Base-by-base conservation (phyloP, 2,329 filamentous ascomycete genomes). In the Atkinsonella texensis region DNA sequence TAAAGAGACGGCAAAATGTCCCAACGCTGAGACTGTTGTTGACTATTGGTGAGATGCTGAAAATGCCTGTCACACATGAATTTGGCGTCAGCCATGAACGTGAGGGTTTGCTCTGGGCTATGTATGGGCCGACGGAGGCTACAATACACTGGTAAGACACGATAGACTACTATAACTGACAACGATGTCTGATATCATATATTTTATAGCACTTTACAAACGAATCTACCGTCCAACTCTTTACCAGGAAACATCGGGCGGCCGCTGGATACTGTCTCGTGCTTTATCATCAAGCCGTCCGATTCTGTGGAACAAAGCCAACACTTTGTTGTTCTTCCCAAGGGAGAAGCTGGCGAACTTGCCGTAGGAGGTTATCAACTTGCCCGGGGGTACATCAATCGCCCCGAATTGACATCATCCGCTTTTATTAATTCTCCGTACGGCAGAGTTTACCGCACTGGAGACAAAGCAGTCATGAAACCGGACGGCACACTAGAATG, bases 21-120 rank as follows among this genome's bases (percentile, higher is more conserved):
- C 89, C 89, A 0, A 69, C 70, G 0, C 66, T 96, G 39, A 81
- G 76, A 49, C 68, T 90, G 0, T 73, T 96, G 0, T 69, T 96
- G 23, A 95, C 89, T 0, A 95, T 95, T 58, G 90, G 90, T 6
- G 90, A 96, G 66, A 95, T 95, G 89, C 76, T 96, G 38, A 95
- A 86, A 3, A 73, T 76, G 42, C 77, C 80, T 9, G 84, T 96
- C 2, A 75, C 95, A 20, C 70, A 79, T 38, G 88, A 94, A 62
- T 96, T 93, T 71, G 89, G 88, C 6, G 80, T 80, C 2, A 69
- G 72, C 10, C 61, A 65, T 0, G 62, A 62, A 0, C 68, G 67
- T 8, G 63, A 71, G 2, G 83, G 85, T 57, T 82, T 95, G 43
- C 73, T 96, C 1, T 90, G 88, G 77, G 90, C 84, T 35, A 95